Base-by-base conservation (phyloP, 2,329 filamentous ascomycete species). In the Aspergillus novofumigatus region DNA sequence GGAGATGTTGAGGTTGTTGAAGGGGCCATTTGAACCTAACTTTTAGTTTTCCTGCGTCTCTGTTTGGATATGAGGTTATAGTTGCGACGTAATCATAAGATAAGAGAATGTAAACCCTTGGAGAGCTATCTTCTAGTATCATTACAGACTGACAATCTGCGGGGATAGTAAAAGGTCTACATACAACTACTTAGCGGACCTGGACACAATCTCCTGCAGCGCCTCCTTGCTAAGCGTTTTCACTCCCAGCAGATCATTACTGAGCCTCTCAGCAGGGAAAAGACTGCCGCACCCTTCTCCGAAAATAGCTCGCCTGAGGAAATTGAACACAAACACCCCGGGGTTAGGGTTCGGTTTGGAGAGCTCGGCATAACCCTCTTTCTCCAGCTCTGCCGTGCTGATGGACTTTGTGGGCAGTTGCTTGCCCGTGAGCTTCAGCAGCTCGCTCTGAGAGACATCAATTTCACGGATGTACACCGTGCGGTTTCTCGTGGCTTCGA, bases 401-500 rank as follows among this genome's bases (percentile, higher is more conserved):
- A 54, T 23, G 10, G 49, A 20, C 29, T 49, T 54, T 1, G 44
- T 49, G n/a, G 44, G 20, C 52, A 54, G 14, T 9, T 49, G 17
- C 44, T 54, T 54, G 29, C 44, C 21, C 21, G 53, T 29, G 5
- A 54, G 23, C 25, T 28, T 3, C 10, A 54, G 47, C 21, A 54
- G 29, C 23, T 54, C 21, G 3, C 44, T 54, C 45, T 50, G 53
- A 21, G 53, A 50, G 25, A 51, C 29, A 9, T 51, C 53, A 17
- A 25, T 23, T n/a, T 54, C 53, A 6, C 53, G 28, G 10, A 54
- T 20, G 20, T 54, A 47, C 14, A 86, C 72, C 2, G 67, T 56
- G 3, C 77, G 72, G 65, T 87, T 85, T 67, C 77, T 78, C 0
- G 83, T 86, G 65, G 82, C 78, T 2, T 80, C 76, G 0, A 75